Evolutionary conservation across 1,139 yeast species (phyloP).

Genomic region (Scheffersomyces segobiensis): DNA sequence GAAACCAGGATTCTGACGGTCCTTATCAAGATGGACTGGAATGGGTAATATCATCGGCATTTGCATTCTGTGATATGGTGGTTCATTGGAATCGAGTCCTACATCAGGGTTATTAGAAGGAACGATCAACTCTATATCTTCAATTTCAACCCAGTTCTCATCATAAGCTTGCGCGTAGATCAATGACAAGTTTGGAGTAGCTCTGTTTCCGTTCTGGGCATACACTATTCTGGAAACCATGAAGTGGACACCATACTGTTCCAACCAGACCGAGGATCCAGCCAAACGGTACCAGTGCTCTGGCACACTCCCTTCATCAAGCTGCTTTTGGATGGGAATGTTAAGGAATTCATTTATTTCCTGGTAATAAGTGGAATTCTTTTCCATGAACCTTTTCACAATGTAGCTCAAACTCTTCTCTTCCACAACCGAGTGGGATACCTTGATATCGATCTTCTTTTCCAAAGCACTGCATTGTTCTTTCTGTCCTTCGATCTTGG

Average conservation of each 20-base stretch:
- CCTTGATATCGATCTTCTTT: no score
- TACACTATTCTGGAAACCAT: conserved; percentile 36
- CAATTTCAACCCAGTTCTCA: conserved; percentile 46
- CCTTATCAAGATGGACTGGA: conserved; percentile 27
- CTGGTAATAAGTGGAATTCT: no score
- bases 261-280: conserved; percentile 42
- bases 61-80: conserved; percentile 7
- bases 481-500: no score
- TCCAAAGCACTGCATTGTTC: no score
- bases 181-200: conserved; percentile 34
- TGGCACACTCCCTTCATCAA: conserved; percentile 27
- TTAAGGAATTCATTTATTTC: no score
- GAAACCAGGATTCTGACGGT: conserved; percentile 17
- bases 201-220: conserved; percentile 26
- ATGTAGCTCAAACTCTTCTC: no score
- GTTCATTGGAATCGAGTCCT: neutral
- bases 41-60: conserved; percentile 30
- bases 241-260: conserved; percentile 40
- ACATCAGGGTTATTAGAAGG: conserved; percentile 3
- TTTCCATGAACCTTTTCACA: no score
- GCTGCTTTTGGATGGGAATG: conserved; percentile 17
- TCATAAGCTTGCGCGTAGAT: conserved; percentile 49
- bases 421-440: no score
- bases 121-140: conserved; percentile 15
- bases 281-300: conserved; percentile 38